Base-by-base conservation (phyloP, 441 rosid genomes). In the Arabidopsis lyrata region DNA sequence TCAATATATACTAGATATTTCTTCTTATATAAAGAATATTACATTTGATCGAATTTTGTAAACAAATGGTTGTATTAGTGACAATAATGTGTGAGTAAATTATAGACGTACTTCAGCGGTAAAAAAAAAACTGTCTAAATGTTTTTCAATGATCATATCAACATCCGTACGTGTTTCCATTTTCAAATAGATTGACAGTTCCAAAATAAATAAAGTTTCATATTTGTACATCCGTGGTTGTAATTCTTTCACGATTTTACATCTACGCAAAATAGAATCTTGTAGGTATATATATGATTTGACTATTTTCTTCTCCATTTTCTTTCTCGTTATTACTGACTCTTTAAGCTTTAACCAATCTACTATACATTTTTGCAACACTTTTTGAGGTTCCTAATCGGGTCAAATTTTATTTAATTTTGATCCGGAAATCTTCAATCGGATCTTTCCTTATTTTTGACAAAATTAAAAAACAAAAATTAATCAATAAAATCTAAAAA, bases 311-410 rank as follows among this genome's bases (percentile, higher is more conserved):
- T 70, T 24, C 13, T 57, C 56, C 44, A 5, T 8, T 10, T 18
- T 7, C 0, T 44, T 0, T 49, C 31, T 50, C 6, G 32, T 39
- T 49, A 31, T 53, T 34, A 73, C 58, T 65, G 49, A 34, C 22
- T 72, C 13, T 44, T 58, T 34, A 24, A 65, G 32, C 36, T 64
- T 63, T 65, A 45, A 73, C 77, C 65, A 64, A 55, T n/a, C n/a
- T n/a, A n/a, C n/a, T n/a, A n/a, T n/a, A n/a, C n/a, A n/a, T n/a
- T n/a, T n/a, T n/a, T n/a, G n/a, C n/a, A n/a, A n/a, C n/a, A n/a
- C n/a, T n/a, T n/a, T n/a, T n/a, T n/a, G n/a, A n/a, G n/a, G n/a
- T n/a, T n/a, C n/a, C n/a, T n/a, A n/a, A n/a, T n/a, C n/a, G n/a
- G n/a, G n/a, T n/a, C n/a, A n/a, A n/a, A n/a, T n/a, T n/a, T n/a